A percentile compares a stretch with the other conserved stretches of the same genome.
Conservation (phyloP, 305 asterid species). For the Andrographis paniculata region DNA sequence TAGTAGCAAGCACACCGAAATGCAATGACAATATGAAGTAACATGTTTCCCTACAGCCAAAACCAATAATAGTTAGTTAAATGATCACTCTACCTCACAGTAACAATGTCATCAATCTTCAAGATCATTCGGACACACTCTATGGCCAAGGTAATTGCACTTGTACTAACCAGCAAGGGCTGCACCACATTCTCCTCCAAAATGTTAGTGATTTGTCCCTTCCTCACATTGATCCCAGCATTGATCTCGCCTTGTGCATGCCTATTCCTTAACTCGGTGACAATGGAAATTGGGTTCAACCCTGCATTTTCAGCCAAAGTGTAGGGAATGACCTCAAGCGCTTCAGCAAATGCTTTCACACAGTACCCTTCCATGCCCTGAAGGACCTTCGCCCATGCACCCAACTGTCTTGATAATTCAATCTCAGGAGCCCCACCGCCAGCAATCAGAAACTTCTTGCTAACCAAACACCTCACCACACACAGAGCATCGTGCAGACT, state of each 20-base stretch:
- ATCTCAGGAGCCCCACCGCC: slow-evolving; percentile 99
- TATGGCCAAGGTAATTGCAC: slow-evolving; percentile 78
- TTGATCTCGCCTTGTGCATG: slow-evolving; percentile 93
- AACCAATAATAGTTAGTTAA: too few relatives aligned
- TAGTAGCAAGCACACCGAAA: too few relatives aligned
- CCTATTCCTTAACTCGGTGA: slow-evolving; percentile 94
- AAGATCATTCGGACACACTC: slow-evolving; percentile 97
- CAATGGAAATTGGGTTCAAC: slow-evolving; percentile 83
- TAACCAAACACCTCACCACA: slow-evolving; percentile 93
- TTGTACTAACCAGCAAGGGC: slow-evolving; percentile 95
- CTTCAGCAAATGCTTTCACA: slow-evolving; percentile 88
- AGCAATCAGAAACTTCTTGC: slow-evolving; percentile 86
- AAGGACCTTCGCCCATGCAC: slow-evolving; percentile 93
- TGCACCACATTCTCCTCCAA: slow-evolving; percentile 98
- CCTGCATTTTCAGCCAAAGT: slow-evolving; percentile 98
- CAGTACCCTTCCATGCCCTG: slow-evolving; percentile 98
- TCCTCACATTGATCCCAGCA: slow-evolving; percentile 98
- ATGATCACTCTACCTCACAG: slow-evolving; percentile 96
- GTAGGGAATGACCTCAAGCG: slow-evolving; percentile 94
- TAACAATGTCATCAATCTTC: slow-evolving; percentile 96
- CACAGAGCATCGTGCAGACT: slow-evolving; percentile 95
- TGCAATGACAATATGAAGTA: too few relatives aligned
- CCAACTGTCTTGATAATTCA: slow-evolving; percentile 90
- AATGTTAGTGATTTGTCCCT: slow-evolving; percentile 93
- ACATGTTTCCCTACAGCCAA: too few relatives aligned